A percentile compares a stretch with the other conserved stretches of the same genome.
These are phyloP conservation scores for Kalanchoe fedtschenkoi DNA, from an alignment of 164 flowering plant species.

Conservation along the genomic window DNA sequence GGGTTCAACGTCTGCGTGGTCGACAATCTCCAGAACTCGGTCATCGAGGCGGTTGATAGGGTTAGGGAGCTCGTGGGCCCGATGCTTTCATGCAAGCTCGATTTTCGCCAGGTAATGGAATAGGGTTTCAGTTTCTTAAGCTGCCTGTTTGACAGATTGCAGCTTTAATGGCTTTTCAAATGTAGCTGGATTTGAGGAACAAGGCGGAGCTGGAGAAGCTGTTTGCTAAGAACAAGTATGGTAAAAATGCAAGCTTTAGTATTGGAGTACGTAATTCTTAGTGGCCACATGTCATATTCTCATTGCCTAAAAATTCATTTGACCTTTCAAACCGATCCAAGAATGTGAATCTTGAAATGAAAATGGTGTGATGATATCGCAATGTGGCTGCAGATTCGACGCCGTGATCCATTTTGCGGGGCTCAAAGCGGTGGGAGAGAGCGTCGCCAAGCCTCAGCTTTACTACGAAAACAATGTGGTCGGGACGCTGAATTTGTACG, in stretches of 20 bases:
- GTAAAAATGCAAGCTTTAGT: neutral
- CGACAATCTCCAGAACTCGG: constrained; percentile 75
- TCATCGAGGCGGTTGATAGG: constrained; percentile 50
- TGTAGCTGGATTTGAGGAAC: constrained; percentile 81
- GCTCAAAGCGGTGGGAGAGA: constrained; percentile 94
- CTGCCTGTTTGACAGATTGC: neutral
- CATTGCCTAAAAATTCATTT: too few relatives aligned
- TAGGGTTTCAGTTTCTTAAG: neutral
- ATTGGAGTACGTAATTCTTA: too few relatives aligned
- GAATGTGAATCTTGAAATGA: too few relatives aligned
- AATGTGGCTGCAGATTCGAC: constrained; percentile 49
- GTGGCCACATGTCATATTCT: too few relatives aligned
- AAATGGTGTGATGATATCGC: neutral
- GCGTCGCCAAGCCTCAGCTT: constrained; percentile 70
- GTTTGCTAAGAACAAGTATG: constrained; percentile 42
- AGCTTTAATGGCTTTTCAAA: constrained; percentile 1
- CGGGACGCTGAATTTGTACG: constrained; percentile 71
- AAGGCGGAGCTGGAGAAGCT: constrained; percentile 73
- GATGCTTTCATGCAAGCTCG: constrained; percentile 40
- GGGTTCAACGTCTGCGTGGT: constrained; percentile 59
- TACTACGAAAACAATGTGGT: constrained; percentile 74
- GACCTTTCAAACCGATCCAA: too few relatives aligned
- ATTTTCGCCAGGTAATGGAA: constrained; percentile 47
- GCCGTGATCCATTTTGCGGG: constrained; percentile 99
- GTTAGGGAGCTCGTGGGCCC: constrained; percentile 58